Conservation (phyloP, 352 stramenopile genomes). For the Pythium aquatile region DNA sequence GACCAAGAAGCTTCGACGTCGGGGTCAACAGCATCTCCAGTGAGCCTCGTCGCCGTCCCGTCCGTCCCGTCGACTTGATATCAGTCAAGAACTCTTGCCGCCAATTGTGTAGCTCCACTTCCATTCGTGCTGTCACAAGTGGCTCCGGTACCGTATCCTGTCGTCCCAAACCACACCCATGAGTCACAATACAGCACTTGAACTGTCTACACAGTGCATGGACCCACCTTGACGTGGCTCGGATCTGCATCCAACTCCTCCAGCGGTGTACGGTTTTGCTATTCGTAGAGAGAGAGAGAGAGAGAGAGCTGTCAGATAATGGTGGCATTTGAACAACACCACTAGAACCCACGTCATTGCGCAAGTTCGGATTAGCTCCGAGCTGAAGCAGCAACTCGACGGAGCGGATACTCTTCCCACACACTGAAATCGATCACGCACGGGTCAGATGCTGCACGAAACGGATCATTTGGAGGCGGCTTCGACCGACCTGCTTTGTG, state of each 20-base stretch:
- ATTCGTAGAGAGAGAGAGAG: background rate
- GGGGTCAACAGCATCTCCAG: constrained; percentile 15
- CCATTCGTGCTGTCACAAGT: constrained; percentile 25
- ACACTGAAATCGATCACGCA: constrained; percentile 3
- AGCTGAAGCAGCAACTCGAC: constrained; percentile 61
- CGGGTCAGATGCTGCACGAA: background rate
- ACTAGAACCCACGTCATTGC: constrained; percentile 50
- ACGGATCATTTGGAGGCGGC: background rate
- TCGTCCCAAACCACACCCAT: background rate
- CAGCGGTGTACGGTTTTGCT: constrained; percentile 70
- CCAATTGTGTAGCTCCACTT: constrained; percentile 26
- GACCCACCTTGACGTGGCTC: constrained; percentile 32
- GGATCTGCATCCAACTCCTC: constrained; percentile 50
- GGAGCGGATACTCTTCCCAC: constrained; percentile 51
- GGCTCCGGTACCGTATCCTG: constrained; percentile 27
- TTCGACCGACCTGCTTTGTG: constrained; percentile 64
- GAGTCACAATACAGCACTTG: background rate
- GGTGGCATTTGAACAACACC: background rate
- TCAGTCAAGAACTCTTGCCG: constrained; percentile 27
- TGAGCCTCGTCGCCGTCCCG: constrained; percentile 4
- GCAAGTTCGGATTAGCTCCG: constrained; percentile 51
- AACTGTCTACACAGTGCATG: no score
- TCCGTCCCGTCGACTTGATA: constrained; percentile 7
- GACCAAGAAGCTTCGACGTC: background rate
- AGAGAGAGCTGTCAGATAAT: background rate